Conservation (phyloP, 2,329 filamentous ascomycete genomes). For the Colletotrichum truncatum region DNA sequence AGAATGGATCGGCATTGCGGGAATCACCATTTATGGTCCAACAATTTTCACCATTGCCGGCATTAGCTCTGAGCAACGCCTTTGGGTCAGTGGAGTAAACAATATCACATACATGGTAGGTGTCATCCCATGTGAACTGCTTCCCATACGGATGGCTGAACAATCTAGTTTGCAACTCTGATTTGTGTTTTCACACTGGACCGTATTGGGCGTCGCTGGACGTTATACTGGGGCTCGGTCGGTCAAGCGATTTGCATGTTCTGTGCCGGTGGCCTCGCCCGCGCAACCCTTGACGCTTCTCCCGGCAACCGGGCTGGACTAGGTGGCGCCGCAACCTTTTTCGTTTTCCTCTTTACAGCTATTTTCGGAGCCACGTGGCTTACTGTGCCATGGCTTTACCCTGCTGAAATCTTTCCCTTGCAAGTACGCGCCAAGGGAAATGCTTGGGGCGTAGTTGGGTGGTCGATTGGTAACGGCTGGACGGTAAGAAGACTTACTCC, state of each 20-base stretch:
- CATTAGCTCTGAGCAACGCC: slow-evolving; percentile 66
- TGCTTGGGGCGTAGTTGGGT: slow-evolving; percentile 79
- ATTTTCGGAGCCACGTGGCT: slow-evolving; percentile 57
- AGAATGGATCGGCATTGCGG: slow-evolving; percentile 76
- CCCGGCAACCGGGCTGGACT: slow-evolving; percentile 55
- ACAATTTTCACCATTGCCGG: slow-evolving; percentile 74
- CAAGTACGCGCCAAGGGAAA: slow-evolving; percentile 78
- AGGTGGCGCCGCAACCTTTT: slow-evolving; percentile 72
- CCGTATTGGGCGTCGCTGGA: slow-evolving; percentile 74
- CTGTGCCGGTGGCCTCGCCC: slow-evolving; percentile 69
- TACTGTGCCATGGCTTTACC: slow-evolving; percentile 69
- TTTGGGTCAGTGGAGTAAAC: slow-evolving; percentile 70
- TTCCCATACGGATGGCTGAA: neutral
- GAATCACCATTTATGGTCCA: slow-evolving; percentile 69
- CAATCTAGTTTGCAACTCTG: slow-evolving; percentile 63
- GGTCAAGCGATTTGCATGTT: slow-evolving; percentile 75
- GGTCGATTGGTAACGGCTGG: slow-evolving; percentile 80
- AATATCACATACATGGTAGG: slow-evolving; percentile 58
- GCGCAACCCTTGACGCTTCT: slow-evolving; percentile 55
- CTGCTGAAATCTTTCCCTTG: slow-evolving; percentile 78
- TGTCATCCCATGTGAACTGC: neutral
- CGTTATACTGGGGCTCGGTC: slow-evolving; percentile 73
- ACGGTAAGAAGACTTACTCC: slow-evolving; percentile 33
- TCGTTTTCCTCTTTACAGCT: slow-evolving; percentile 68
- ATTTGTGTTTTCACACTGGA: slow-evolving; percentile 77